phyloP scores from a whole-genome alignment of 345 rosid species.

The Arabidopsis suecica region DNA sequence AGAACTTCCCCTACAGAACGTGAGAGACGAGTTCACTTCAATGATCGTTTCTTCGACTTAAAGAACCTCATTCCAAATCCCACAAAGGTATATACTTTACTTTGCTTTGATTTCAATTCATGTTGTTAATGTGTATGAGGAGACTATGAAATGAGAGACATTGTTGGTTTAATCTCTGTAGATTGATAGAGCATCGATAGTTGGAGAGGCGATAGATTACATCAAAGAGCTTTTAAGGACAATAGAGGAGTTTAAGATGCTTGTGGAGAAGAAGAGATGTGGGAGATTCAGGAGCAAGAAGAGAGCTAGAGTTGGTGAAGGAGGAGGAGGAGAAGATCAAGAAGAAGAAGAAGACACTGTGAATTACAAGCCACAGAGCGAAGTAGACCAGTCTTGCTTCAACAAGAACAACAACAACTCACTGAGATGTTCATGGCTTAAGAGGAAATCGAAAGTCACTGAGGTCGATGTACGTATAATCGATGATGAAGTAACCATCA shows the following conservation, averaged over 20 bases:
- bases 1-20: conserved; percentile 67
- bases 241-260: conserved; percentile 65
- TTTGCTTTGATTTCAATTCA: not conserved
- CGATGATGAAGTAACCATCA: conserved; percentile 80
- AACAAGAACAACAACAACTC: conserved; percentile 46
- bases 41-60: conserved; percentile 52
- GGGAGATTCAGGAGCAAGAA: conserved; percentile 62
- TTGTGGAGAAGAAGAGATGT: conserved; percentile 69
- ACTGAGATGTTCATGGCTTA: conserved; percentile 81
- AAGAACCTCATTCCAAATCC: conserved; percentile 67
- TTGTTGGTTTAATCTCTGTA: conserved; percentile 28
- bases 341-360: conserved; percentile 47
- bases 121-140: conserved; percentile 9
- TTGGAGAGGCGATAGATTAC: conserved; percentile 76
- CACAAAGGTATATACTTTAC: conserved; percentile 51
- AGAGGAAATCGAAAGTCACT: conserved; percentile 73
- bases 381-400: conserved; percentile 53
- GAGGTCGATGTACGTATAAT: conserved; percentile 82
- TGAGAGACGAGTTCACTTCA: conserved; percentile 65
- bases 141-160: not conserved
- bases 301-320: conserved; percentile 49
- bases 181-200: conserved; percentile 74
- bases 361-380: conserved; percentile 47
- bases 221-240: conserved; percentile 73
- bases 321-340: conserved; percentile 37